Conservation (phyloP, 768 basidiomycete species). For the Galerina marginata region DNA sequence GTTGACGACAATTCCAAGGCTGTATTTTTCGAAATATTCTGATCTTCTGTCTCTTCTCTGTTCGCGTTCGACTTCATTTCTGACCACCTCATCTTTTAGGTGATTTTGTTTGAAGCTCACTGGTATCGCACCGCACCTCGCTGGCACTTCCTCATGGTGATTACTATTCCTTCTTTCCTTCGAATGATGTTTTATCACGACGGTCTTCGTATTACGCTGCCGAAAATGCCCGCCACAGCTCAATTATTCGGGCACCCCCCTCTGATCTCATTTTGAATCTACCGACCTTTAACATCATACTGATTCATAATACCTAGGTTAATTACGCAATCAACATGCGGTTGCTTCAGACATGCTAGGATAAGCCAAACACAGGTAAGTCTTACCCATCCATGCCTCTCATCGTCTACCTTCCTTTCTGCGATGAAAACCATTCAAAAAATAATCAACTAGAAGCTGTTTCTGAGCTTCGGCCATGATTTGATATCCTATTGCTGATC, state of each 20-base stretch:
- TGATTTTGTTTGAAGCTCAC: too few species aligned
- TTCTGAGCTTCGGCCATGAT: constrained; percentile 79
- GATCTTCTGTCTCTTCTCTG: constrained; percentile 36
- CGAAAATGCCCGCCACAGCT: constrained; percentile 96
- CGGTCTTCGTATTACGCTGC: constrained; percentile 89
- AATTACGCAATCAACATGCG: too few species aligned
- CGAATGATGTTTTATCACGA: constrained; percentile 84
- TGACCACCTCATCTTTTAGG: not conserved
- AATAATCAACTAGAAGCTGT: constrained; percentile 91
- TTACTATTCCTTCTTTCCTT: constrained; percentile 26
- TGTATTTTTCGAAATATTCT: constrained; percentile 71
- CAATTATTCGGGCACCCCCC: constrained; percentile 81
- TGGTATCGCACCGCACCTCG: not conserved
- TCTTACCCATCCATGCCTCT: not conserved
- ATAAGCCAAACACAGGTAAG: not conserved
- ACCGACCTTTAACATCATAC: constrained; percentile 11
- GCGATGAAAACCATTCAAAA: constrained; percentile 52
- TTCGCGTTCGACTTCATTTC: not conserved
- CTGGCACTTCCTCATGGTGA: constrained; percentile 31
- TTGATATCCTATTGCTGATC: constrained; percentile 31
- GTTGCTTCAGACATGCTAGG: too few species aligned
- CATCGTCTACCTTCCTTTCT: constrained; percentile 2
- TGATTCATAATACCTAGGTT: constrained; percentile 15
- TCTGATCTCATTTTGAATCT: constrained; percentile 52
- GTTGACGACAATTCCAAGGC: constrained; percentile 83